Conservation (phyloP, 257 asterid species). For the Vinca minor region DNA sequence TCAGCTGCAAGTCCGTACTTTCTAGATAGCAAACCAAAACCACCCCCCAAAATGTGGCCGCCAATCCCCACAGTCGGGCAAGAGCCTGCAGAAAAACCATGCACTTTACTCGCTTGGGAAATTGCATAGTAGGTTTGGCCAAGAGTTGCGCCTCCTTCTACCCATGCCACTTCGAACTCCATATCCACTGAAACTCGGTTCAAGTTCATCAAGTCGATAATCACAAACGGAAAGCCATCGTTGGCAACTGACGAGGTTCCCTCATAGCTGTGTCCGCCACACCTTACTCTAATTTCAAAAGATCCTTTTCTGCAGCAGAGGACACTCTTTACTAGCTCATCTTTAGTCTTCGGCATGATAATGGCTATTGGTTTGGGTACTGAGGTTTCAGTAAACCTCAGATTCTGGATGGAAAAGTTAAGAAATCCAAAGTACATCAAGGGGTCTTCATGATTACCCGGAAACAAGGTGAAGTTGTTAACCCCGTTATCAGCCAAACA, state of each 20-base stretch:
- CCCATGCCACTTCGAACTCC: constrained; percentile 36
- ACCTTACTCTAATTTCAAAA: constrained; percentile 50
- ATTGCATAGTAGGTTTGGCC: constrained; percentile 61
- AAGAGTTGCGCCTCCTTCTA: constrained; percentile 67
- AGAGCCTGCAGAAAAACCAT: constrained; percentile 61
- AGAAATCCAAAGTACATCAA: constrained; percentile 34
- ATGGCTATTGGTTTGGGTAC: constrained; percentile 55
- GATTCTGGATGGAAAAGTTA: constrained; percentile 61
- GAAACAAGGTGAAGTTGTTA: constrained; percentile 38
- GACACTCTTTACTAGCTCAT: constrained; percentile 36
- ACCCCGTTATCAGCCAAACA: constrained; percentile 40
- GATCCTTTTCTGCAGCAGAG: constrained; percentile 33
- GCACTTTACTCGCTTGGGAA: constrained; percentile 25
- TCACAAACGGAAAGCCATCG: constrained; percentile 41
- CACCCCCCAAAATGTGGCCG: constrained; percentile 69
- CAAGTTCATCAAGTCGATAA: constrained; percentile 56
- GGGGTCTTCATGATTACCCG: constrained; percentile 19
- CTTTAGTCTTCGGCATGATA: constrained; percentile 45
- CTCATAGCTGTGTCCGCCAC: constrained; percentile 84
- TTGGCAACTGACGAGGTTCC: constrained; percentile 46
- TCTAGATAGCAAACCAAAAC: constrained; percentile 56
- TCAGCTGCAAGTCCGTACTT: constrained; percentile 78
- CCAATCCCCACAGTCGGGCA: constrained; percentile 80
- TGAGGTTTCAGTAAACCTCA: constrained; percentile 29
- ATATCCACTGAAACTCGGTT: constrained; percentile 35